Conservation (phyloP, 2,329 filamentous ascomycete genomes). For the Aureobasidium musti region DNA sequence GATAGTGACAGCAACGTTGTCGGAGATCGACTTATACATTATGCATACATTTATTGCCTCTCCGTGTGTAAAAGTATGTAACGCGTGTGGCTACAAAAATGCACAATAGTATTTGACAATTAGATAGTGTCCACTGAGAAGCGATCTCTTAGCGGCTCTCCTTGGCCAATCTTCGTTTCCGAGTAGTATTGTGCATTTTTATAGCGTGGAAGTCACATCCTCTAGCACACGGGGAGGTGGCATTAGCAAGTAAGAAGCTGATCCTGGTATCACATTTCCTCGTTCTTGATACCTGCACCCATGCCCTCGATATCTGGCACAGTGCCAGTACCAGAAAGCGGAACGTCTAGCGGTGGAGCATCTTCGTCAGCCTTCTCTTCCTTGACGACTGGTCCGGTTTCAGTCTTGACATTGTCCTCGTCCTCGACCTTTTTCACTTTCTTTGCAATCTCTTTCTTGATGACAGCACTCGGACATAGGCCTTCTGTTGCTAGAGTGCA, state of each 20-base stretch:
- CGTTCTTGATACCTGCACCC: conserved; percentile 30
- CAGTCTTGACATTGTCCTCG: conserved; percentile 40
- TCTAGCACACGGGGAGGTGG: too few species aligned
- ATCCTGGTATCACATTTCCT: not conserved
- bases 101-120: too few species aligned
- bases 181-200: too few species aligned
- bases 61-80: too few species aligned
- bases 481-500: conserved; percentile 77
- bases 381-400: conserved; percentile 35
- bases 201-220: too few species aligned
- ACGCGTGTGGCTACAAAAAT: too few species aligned
- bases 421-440: conserved; percentile 49
- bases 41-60: not conserved
- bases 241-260: not conserved
- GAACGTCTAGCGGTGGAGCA: conserved; percentile 36
- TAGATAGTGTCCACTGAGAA: too few species aligned
- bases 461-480: conserved; percentile 63
- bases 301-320: conserved; percentile 37
- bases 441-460: conserved; percentile 54
- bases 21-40: not conserved
- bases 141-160: too few species aligned
- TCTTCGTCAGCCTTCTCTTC: conserved; percentile 38
- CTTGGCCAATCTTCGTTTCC: too few species aligned
- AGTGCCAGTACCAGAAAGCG: conserved; percentile 14
- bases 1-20: not conserved